Evolutionary conservation across 305 asterid genomes (phyloP).

Genomic region (Stenogyne calaminthoides): DNA sequence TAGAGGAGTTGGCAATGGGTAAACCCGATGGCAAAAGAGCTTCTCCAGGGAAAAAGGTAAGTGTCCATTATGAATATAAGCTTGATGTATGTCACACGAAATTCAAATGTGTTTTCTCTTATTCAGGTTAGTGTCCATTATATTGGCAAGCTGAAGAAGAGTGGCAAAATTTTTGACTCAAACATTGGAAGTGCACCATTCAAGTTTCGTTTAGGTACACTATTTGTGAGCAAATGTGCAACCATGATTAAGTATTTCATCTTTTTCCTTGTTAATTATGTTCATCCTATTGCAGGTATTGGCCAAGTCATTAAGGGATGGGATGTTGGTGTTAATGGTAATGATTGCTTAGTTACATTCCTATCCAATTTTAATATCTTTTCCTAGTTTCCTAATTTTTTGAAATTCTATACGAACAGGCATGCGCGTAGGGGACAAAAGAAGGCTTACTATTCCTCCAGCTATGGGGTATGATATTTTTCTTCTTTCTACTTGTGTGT

Average conservation of each 20-base stretch:
- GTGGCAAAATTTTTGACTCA: constrained; percentile 71
- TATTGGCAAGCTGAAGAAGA: constrained; percentile 83
- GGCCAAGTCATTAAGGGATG: constrained; percentile 96
- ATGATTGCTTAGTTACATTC: constrained; percentile 24
- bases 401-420: constrained; percentile 45
- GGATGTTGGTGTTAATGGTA: constrained; percentile 96
- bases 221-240: not conserved
- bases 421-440: constrained; percentile 87
- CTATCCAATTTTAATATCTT: not conserved
- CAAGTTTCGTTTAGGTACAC: constrained; percentile 81
- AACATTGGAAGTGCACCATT: constrained; percentile 78
- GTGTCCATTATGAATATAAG: not conserved
- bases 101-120: constrained; percentile 10
- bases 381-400: not conserved
- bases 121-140: constrained; percentile 74
- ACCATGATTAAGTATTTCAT: not conserved
- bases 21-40: constrained; percentile 90
- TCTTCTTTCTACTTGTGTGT: not conserved
- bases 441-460: constrained; percentile 63
- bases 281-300: constrained; percentile 54
- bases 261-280: constrained; percentile 23
- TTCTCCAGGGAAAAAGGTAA: constrained; percentile 78
- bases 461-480: constrained; percentile 73
- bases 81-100: not conserved
- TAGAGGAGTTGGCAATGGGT: constrained; percentile 91